Conservation (phyloP, 148 eudicot species). For the Camellia lanceoleosa region DNA sequence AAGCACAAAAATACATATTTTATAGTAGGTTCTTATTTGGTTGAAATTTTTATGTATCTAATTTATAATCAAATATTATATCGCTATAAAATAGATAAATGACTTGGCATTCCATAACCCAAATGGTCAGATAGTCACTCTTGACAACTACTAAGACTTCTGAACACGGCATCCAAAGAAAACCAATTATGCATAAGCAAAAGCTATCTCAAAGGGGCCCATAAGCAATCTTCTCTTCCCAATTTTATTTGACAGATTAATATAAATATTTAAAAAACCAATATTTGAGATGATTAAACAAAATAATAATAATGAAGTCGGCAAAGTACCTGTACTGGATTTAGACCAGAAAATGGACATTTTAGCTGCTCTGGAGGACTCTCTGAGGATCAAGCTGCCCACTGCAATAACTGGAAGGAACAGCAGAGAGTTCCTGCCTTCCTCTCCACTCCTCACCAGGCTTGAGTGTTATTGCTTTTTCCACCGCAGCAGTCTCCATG, state of each 20-base stretch:
- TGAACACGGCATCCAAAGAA: neutral
- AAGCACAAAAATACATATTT: too few species aligned
- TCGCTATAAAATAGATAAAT: too few species aligned
- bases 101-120: neutral
- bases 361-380: slow-evolving; percentile 53
- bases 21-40: too few species aligned
- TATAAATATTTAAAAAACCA: neutral
- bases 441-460: slow-evolving; percentile 97
- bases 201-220: too few species aligned
- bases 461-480: slow-evolving; percentile 76
- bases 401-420: slow-evolving; percentile 86
- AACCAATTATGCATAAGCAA: too few species aligned
- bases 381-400: slow-evolving; percentile 82
- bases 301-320: neutral
- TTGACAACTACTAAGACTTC: neutral
- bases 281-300: neutral
- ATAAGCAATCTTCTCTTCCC: too few species aligned
- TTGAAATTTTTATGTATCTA: too few species aligned
- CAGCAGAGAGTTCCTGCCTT: slow-evolving; percentile 75
- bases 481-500: slow-evolving; percentile 89
- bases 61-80: too few species aligned
- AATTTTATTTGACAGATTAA: neutral
- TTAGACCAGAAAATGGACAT: slow-evolving; percentile 14
- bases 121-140: neutral
- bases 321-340: slow-evolving; percentile 44